Percentiles rank a stretch among this genome's conserved stretches.
Evolutionary conservation across 768 basidiomycete genomes (phyloP).

Genomic region (Pleurotus eryngii): DNA sequence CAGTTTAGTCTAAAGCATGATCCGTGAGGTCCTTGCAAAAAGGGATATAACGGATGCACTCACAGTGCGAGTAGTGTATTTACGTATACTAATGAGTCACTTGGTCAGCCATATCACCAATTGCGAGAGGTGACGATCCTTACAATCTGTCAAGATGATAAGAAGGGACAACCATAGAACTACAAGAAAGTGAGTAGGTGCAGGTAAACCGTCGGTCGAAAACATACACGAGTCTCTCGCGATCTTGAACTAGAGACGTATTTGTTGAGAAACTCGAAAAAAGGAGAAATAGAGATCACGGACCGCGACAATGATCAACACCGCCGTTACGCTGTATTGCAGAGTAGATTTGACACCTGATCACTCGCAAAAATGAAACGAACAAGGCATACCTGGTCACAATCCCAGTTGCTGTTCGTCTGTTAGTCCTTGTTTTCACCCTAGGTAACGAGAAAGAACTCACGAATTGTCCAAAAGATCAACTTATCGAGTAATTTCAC

Average conservation of each 20-base stretch:
- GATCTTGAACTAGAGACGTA: neutral
- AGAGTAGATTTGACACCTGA: neutral
- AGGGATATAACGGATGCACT: neutral
- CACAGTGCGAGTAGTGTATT: slow-evolving; percentile 6
- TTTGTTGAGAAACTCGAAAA: too few species aligned
- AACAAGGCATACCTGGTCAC: neutral
- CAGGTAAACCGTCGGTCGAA: neutral
- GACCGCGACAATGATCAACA: neutral
- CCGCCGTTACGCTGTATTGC: neutral
- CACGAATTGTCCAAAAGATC: slow-evolving; percentile 4
- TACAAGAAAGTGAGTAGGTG: neutral
- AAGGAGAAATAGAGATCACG: neutral
- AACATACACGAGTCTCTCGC: neutral
- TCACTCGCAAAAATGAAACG: too few species aligned
- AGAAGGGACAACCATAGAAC: slow-evolving; percentile 1
- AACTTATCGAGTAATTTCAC: neutral
- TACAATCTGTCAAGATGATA: slow-evolving; percentile 3
- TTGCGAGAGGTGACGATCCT: neutral
- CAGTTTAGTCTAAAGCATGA: neutral
- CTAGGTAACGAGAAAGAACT: neutral
- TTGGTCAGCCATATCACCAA: neutral
- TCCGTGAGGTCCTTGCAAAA: neutral
- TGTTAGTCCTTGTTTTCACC: neutral
- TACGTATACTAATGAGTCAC: neutral
- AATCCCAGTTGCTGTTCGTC: neutral